Evolutionary conservation across 805 yeast species (phyloP), one percentile per base, ranked within the genome.

Genomic region (Soucietia sequanensis): DNA sequence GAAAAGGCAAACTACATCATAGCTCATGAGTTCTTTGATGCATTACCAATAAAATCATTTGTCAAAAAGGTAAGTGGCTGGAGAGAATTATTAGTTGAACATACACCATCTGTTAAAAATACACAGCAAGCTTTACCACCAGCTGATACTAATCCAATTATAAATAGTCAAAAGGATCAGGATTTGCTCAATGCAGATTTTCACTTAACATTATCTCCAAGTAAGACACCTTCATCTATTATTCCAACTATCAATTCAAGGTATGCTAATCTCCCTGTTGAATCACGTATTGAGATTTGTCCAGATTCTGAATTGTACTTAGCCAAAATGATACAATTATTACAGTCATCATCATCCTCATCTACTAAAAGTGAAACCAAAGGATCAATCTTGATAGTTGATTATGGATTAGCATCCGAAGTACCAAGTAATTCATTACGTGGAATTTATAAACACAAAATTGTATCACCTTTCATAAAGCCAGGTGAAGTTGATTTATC

Each of bases 1-100:
- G 38, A 44, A 2, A 47, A 52, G 24, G 68, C 85, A 27, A 82
- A 84, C 39, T 86, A 76, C 52, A 67, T 84, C 4, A 54, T 87
- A 35, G 93, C 95, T 0, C 95, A 87, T 53, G 95, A 87, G 56
- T 87, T 87, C 49, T 87, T 82, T 52, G 95, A 87, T 58, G 95
- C 95, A 0, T 62, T 87, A 37, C 95, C 95, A 0, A 79, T 87
- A 16, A 79, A 81, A 43, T 75, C 80, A 43, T 86, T 83, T 51
- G 70, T 72, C 34, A 73, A 71, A 42, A 78, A 82, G 0, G 65
- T 68, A 12, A 58, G 77, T 11, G 91, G 91, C 0, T 87, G 95
- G 95, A 65, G 90, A 44, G 95, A 87, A 52, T 66, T 76, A 16
- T 46, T 83, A 25, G 93, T 87, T 21, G 91, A 84, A 54, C 75